Evolutionary conservation across 768 basidiomycete genomes (phyloP), one percentile per base, ranked within the genome.

Genomic region (Collybiopsis confluens): DNA sequence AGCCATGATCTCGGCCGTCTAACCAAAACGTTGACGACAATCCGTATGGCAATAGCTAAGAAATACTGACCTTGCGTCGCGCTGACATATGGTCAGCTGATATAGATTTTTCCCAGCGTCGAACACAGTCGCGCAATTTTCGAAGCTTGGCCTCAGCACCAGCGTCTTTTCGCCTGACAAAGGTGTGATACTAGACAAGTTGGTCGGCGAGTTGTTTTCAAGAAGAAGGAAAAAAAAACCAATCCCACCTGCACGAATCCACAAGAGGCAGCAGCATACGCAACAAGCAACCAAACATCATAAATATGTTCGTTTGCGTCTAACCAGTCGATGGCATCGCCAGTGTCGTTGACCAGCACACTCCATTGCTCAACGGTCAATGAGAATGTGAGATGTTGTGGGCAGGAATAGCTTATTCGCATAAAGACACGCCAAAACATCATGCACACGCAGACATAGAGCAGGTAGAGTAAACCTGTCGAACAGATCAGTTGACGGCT

Each of bases 351-450:
- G 45, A 93, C 81, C 45, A 97, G 77, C 48, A 76, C 72, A 18
- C 78, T 79, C 92, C 92, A 97, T 58, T 85, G 80, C 62, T 87
- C 86, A 24, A 93, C 78, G 1, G 86, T 89, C 58, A 95, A 70
- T 36, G 81, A 79, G 62, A 96, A 93, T 65, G 90, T 94, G 63
- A 96, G 80, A 64, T 97, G 93, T 10, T 82, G 82, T 8, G 96
- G 94, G 64, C 91, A 90, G 18, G 85, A 79, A 72, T 97, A 98
- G 54, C 91, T 93, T 69, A 98, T 92, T 48, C 96, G 83, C 92
- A 98, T 95, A 74, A 98, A 98, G 28, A 97, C 93, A 46, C 96
- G 88, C 86, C 92, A 97, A 71, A 97, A 95, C 68, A 98, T 90
- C 85, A 98, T 97, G 60, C 85, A 87, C 41, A 98, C 85, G 64